These are phyloP conservation scores for Crassisporium funariophilum DNA, from an alignment of 768 basidiomycete genomes.

Conservation along the genomic window DNA sequence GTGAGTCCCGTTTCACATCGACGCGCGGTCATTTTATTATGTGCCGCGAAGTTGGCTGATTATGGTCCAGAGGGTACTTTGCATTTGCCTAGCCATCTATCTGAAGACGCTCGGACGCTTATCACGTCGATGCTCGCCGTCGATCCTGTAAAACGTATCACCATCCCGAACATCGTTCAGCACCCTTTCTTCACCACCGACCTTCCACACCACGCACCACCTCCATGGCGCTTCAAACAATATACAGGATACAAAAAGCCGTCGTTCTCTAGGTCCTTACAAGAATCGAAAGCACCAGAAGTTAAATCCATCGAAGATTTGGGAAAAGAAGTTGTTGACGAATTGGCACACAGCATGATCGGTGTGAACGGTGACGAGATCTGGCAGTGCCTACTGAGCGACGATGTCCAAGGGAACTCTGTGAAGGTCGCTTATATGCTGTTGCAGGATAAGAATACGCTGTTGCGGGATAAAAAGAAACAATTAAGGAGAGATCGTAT, in stretches of 20 bases:
- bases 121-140: slow-evolving; percentile 90
- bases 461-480: too few species aligned
- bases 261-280: slow-evolving; percentile 72
- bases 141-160: slow-evolving; percentile 94
- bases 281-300: slow-evolving; percentile 67
- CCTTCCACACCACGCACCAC: slow-evolving; percentile 82
- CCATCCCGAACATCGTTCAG: slow-evolving; percentile 85
- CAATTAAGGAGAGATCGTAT: slow-evolving; percentile 82
- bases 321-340: slow-evolving; percentile 86
- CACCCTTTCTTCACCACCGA: slow-evolving; percentile 90
- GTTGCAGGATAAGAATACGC: slow-evolving; percentile 86
- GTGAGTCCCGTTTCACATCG: slow-evolving; percentile 41
- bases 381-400: slow-evolving; percentile 79
- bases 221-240: too few species aligned
- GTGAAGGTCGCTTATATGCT: slow-evolving; percentile 97
- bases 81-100: slow-evolving; percentile 79
- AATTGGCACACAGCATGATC: slow-evolving; percentile 69
- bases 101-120: slow-evolving; percentile 73
- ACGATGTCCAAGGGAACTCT: slow-evolving; percentile 88
- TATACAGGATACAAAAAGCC: too few species aligned
- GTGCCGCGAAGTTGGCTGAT: too few species aligned
- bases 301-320: slow-evolving; percentile 88
- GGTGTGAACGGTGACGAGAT: slow-evolving; percentile 83
- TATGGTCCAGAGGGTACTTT: slow-evolving; percentile 91
- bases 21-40: slow-evolving; percentile 8